A percentile compares a stretch with the other conserved stretches of the same genome.
These are phyloP conservation scores for Phialophora chinensis DNA, from an alignment of 2,329 filamentous ascomycete species.

Conservation along the genomic window DNA sequence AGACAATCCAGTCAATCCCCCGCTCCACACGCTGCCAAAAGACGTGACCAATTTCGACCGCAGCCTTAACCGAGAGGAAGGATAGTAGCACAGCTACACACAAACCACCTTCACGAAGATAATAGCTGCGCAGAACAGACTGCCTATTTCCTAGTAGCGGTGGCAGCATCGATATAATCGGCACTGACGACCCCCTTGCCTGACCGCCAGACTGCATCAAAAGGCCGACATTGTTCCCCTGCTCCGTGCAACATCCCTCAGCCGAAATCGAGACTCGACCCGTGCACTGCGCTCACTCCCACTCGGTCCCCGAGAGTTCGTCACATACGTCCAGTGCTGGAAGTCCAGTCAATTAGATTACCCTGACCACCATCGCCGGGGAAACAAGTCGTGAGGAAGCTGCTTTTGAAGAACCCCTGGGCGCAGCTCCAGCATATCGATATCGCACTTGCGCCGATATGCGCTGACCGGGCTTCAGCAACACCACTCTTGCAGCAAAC, in stretches of 20 bases:
- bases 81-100: neutral
- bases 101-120: neutral
- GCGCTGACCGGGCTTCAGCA: slow-evolving; percentile 22
- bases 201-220: neutral
- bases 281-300: slow-evolving; percentile 2
- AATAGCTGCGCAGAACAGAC: neutral
- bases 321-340: neutral
- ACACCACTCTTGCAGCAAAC: slow-evolving; percentile 10
- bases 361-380: neutral
- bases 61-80: neutral
- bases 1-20: slow-evolving; percentile 1
- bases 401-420: neutral
- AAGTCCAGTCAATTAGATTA: neutral
- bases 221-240: neutral
- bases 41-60: slow-evolving; percentile 9
- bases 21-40: slow-evolving; percentile 7
- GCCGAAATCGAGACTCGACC: neutral
- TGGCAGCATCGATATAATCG: neutral
- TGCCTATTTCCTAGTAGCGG: neutral
- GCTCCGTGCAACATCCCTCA: slow-evolving; percentile 10
- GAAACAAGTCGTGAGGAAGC: neutral
- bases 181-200: neutral
- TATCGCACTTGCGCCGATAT: slow-evolving; percentile 30
- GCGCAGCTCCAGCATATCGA: neutral
- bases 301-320: neutral